phyloP scores from a whole-genome alignment of 2,329 filamentous ascomycete genomes.

The Trichothecium sympodiale region DNA sequence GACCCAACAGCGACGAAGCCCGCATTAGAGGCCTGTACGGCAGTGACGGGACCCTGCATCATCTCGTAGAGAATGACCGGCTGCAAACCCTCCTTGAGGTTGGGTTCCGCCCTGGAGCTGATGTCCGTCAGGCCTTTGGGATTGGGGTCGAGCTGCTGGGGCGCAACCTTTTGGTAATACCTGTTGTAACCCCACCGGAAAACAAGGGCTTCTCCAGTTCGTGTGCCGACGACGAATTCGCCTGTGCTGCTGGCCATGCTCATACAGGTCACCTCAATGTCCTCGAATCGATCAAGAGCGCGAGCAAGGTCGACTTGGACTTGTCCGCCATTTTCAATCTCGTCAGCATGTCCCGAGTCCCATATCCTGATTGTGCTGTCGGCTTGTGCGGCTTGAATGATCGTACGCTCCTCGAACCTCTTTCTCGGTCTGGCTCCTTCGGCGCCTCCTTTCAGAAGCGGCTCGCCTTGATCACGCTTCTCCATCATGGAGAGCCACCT shows the following conservation, averaged over 20 bases:
- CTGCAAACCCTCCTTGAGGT: conserved; percentile 68
- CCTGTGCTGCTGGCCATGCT: conserved; percentile 71
- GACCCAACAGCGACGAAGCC: conserved; percentile 86
- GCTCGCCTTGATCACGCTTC: conserved; percentile 65
- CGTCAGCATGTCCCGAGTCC: conserved; percentile 85
- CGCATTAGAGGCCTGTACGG: conserved; percentile 76
- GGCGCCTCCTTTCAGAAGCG: conserved; percentile 68
- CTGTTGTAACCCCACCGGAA: conserved; percentile 83
- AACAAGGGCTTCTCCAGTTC: conserved; percentile 72
- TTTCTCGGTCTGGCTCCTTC: conserved; percentile 59
- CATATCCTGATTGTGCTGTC: conserved; percentile 88
- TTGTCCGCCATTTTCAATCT: conserved; percentile 75
- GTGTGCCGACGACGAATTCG: conserved; percentile 74
- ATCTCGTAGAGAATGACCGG: conserved; percentile 75
- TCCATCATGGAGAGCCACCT: conserved; percentile 90
- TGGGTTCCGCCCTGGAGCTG: conserved; percentile 56
- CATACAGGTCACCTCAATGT: conserved; percentile 67
- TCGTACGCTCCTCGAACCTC: conserved; percentile 70
- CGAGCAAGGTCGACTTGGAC: conserved; percentile 81
- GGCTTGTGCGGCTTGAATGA: conserved; percentile 78
- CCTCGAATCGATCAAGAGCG: conserved; percentile 67
- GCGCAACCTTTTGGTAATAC: conserved; percentile 52
- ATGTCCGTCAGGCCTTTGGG: conserved; percentile 68
- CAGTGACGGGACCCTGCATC: conserved; percentile 70
- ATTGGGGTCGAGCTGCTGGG: conserved; percentile 40